A percentile compares a stretch with the other conserved stretches of the same genome.
phyloP scores from a whole-genome alignment of 495 filamentous ascomycete genomes.

The Saxophila tyrrhenica region DNA sequence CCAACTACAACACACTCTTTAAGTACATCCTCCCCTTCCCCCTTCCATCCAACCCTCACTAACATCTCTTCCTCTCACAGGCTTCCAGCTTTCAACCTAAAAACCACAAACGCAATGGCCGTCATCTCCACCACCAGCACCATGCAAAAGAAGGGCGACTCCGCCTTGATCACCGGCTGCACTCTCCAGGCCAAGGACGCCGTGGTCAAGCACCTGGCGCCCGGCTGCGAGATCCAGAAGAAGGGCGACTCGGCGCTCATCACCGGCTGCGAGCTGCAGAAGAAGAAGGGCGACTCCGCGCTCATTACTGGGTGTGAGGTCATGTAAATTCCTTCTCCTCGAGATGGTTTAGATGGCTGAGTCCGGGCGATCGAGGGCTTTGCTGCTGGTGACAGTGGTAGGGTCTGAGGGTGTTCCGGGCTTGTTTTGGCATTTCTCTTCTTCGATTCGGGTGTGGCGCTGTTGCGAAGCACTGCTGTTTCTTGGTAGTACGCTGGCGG shows the following conservation, averaged over 20 bases:
- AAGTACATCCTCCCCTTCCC: neutral
- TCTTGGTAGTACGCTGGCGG: neutral
- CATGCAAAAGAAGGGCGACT: neutral
- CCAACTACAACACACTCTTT: conserved; percentile 1
- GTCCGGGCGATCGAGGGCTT: neutral
- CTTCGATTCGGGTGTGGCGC: neutral
- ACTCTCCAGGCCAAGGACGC: no score
- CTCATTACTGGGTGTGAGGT: neutral
- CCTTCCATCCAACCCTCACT: neutral
- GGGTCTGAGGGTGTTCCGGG: no score
- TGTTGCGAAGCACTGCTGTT: neutral
- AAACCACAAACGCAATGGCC: no score
- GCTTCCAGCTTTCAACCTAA: neutral
- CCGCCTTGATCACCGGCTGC: neutral
- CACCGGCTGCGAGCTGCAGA: neutral
- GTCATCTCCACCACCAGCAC: conserved; percentile 1
- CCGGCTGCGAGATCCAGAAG: no score
- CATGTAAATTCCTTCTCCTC: neutral
- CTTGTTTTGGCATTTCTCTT: neutral
- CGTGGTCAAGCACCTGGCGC: no score
- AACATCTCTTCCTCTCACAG: neutral
- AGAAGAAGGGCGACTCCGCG: neutral
- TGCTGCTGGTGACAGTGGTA: neutral
- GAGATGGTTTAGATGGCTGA: neutral
- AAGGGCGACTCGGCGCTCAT: neutral